Evolutionary conservation across 352 stramenopile species (phyloP).

Genomic region (Globisporangium mamillatum): DNA sequence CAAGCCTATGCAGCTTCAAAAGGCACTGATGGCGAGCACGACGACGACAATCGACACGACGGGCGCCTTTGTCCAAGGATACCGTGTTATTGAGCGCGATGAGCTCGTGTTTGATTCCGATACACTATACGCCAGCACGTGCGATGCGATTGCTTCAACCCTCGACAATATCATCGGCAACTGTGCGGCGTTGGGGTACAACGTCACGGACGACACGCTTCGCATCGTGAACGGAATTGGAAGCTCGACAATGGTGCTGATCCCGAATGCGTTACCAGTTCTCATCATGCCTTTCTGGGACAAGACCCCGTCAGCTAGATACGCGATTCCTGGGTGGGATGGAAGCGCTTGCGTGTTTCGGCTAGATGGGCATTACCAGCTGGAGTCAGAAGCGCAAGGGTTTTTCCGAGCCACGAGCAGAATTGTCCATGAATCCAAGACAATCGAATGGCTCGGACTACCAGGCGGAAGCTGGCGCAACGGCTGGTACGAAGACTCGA

Average conservation of each 20-base stretch:
- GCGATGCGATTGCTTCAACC: conserved; percentile 22
- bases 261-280: conserved; percentile 27
- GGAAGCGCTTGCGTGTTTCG: conserved; percentile 31
- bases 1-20: conserved; percentile 18
- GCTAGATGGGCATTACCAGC: conserved; percentile 21
- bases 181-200: conserved; percentile 25
- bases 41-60: conserved; percentile 15
- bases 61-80: conserved; percentile 12
- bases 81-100: conserved; percentile 16
- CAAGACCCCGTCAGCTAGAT: conserved; percentile 14
- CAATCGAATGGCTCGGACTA: conserved; percentile 11
- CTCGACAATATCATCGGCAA: conserved; percentile 28
- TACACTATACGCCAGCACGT: conserved; percentile 12
- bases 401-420: conserved; percentile 18
- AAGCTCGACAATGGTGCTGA: conserved; percentile 5
- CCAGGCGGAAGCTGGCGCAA: conserved; percentile 23
- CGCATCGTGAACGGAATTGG: conserved; percentile 26
- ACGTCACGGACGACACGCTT: conserved; percentile 25
- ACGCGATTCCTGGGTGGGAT: conserved; percentile 23
- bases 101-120: conserved; percentile 3
- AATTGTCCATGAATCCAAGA: conserved; percentile 16
- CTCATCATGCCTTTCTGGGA: conserved; percentile 29
- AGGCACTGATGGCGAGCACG: neutral
- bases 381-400: conserved; percentile 4
- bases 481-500: conserved; percentile 28